Evolutionary conservation across 2,329 filamentous ascomycete species (phyloP), one percentile per base, ranked within the genome.

Genomic region (Fusarium sp.): DNA sequence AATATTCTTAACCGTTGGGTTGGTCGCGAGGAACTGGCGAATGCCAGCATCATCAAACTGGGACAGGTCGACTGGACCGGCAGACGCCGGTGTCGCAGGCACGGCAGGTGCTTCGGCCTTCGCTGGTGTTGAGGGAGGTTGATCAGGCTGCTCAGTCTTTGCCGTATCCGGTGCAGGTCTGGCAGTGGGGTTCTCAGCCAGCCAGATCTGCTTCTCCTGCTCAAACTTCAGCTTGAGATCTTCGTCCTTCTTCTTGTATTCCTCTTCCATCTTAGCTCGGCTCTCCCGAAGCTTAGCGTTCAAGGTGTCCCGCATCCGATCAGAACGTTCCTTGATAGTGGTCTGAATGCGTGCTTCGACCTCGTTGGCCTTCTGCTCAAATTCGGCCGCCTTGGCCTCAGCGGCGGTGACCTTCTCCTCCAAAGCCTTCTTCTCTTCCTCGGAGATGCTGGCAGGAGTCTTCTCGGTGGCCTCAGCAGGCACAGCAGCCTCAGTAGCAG

Each of bases 231-330:
- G 79, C 70, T 88, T 88, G 46, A 85, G 78, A 44, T 87, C 83
- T 40, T 83, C 83, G 27, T 85, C 82, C 73, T 88, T 88, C 63
- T 86, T 84, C 74, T 88, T 88, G 59, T 82, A 84, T 62, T 87
- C 84, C 34, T 86, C 84, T 53, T 86, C 84, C 68, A 84, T 80
- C 64, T 85, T 82, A 53, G 84, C 79, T 70, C 86, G 87, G 46
- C 90, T 87, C 72, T 94, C 93, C 60, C 85, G 88, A 15, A 97
- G 84, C 76, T 92, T 94, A 76, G 89, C 90, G 73, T 90, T 91
- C 52, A 94, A 81, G 2, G 87, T 81, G 23, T 88, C 85, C 75
- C 90, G 92, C 91, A 94, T 92, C 77, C 88, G 88, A 44, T 93
- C 89, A 2, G 90, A 90, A 46, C 90, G 87, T 55, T 86, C 83